Evolutionary conservation across 805 yeast genomes (phyloP).

Genomic region (Myxozyma udenii): DNA sequence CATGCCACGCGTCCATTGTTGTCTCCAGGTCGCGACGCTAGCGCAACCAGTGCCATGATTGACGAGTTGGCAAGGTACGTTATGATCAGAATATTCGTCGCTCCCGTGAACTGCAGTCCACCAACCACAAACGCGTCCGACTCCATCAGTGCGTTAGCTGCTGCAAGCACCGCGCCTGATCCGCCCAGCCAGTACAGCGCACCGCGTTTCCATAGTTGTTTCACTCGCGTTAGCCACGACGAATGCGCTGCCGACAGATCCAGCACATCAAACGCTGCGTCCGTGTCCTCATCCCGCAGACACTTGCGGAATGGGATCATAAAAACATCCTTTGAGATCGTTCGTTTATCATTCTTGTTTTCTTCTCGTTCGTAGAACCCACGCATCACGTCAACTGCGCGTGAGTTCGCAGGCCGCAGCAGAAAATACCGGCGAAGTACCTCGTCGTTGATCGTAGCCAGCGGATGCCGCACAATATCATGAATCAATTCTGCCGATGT

Average conservation of each 20-base stretch:
- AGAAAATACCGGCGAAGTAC: conserved; percentile 24
- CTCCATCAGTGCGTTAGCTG: conserved; percentile 49
- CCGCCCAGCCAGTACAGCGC: conserved; percentile 40
- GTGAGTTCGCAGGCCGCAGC: conserved; percentile 25
- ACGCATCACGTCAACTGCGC: conserved; percentile 24
- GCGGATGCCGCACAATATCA: conserved; percentile 24
- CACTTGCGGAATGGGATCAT: conserved; percentile 63
- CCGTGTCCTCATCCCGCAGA: conserved; percentile 57
- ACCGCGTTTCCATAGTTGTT: conserved; percentile 37
- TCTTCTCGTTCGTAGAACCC: conserved; percentile 20
- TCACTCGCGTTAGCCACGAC: conserved; percentile 45
- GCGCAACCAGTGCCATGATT: conserved; percentile 48
- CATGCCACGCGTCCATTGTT: conserved; percentile 57
- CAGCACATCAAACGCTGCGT: conserved; percentile 54
- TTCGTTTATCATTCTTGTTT: conserved; percentile 1
- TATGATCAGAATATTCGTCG: conserved; percentile 48
- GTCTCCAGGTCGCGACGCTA: conserved; percentile 49
- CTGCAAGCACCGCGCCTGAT: conserved; percentile 41
- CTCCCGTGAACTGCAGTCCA: conserved; percentile 39
- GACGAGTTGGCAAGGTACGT: conserved; percentile 51
- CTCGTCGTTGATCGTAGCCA: conserved; percentile 15
- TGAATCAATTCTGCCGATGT: conserved; percentile 11
- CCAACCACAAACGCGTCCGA: conserved; percentile 41
- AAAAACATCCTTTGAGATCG: conserved; percentile 36
- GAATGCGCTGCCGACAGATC: conserved; percentile 60